Evolutionary conservation across 164 flowering plant genomes (phyloP).

Genomic region (Sextonia rubra): DNA sequence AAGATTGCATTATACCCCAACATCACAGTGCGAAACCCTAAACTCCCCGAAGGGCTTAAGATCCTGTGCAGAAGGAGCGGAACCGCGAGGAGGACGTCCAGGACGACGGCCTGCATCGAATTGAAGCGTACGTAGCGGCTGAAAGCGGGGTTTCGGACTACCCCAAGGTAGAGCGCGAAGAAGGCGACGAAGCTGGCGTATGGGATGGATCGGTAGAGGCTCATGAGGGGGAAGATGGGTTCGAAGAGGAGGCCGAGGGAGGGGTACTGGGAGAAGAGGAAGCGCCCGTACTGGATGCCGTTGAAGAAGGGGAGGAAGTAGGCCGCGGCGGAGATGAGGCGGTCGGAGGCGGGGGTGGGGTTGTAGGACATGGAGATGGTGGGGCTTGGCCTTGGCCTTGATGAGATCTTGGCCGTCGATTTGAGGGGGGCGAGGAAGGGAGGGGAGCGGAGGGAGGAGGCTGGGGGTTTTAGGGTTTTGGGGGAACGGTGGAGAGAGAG

Average conservation of each 20-base stretch:
- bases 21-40: conserved; percentile 42
- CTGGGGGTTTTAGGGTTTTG: conserved; percentile 13
- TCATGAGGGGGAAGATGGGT: conserved; percentile 66
- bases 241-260: conserved; percentile 38
- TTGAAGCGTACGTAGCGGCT: conserved; percentile 74
- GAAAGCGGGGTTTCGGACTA: conserved; percentile 66
- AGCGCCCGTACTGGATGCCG: conserved; percentile 83
- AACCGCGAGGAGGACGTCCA: conserved; percentile 67
- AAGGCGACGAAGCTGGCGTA: conserved; percentile 79
- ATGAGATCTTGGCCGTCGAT: conserved; percentile 11
- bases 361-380: conserved; percentile 35
- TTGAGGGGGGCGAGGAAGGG: conserved; percentile 6
- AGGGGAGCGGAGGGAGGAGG: conserved; percentile 1
- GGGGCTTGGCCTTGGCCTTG: background rate
- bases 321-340: conserved; percentile 62
- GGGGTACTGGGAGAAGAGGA: conserved; percentile 54
- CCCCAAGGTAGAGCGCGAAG: conserved; percentile 73
- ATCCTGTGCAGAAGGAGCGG: conserved; percentile 64
- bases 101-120: conserved; percentile 88
- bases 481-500: conserved; percentile 28
- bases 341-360: conserved; percentile 64
- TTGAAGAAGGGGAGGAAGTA: conserved; percentile 90
- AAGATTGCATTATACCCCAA: conserved; percentile 56
- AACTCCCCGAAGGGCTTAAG: conserved; percentile 57
- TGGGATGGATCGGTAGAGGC: conserved; percentile 65